Conservation (phyloP, 1,284 basidiomycete species). For the Veloporphyrellus conicus region DNA sequence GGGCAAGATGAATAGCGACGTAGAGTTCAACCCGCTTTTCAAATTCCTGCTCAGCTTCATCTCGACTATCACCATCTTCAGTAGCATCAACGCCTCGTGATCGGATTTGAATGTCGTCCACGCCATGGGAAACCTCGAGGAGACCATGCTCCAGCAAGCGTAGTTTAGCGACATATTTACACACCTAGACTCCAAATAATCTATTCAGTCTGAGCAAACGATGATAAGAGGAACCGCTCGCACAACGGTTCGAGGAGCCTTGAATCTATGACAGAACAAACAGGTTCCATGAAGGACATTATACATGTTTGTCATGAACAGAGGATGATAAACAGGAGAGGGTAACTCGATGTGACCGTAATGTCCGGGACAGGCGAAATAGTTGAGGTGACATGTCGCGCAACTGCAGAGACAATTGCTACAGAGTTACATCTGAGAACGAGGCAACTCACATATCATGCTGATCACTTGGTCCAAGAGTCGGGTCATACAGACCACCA, state of each 20-base stretch:
- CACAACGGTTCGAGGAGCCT: slow-evolving; percentile 74
- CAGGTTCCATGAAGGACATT: slow-evolving; percentile 88
- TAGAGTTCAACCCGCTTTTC: slow-evolving; percentile 70
- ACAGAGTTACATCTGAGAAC: background rate
- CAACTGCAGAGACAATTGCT: slow-evolving; percentile 55
- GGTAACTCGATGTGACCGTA: slow-evolving; percentile 99
- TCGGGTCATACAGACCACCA: slow-evolving; percentile 94
- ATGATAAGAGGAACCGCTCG: slow-evolving; percentile 32
- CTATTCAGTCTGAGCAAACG: slow-evolving; percentile 10
- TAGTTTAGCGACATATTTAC: slow-evolving; percentile 83
- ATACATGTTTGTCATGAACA: slow-evolving; percentile 94
- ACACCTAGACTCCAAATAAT: slow-evolving; percentile 47
- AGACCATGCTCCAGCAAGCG: slow-evolving; percentile 89
- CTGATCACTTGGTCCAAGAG: slow-evolving; percentile 85
- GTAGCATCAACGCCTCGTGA: slow-evolving; percentile 37
- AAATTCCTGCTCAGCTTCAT: slow-evolving; percentile 62
- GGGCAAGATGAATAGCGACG: slow-evolving; percentile 61
- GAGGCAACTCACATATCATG: slow-evolving; percentile 76
- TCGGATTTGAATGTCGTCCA: slow-evolving; percentile 59
- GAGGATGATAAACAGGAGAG: slow-evolving; percentile 91
- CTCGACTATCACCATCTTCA: slow-evolving; percentile 36
- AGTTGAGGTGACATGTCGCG: slow-evolving; percentile 86
- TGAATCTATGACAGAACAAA: slow-evolving; percentile 94
- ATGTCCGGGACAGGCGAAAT: slow-evolving; percentile 95
- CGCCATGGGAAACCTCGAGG: slow-evolving; percentile 73